Evolutionary conservation across 2,329 filamentous ascomycete genomes (phyloP), one percentile per base, ranked within the genome.

Genomic region (Hawksworthiomyces lignivorus): DNA sequence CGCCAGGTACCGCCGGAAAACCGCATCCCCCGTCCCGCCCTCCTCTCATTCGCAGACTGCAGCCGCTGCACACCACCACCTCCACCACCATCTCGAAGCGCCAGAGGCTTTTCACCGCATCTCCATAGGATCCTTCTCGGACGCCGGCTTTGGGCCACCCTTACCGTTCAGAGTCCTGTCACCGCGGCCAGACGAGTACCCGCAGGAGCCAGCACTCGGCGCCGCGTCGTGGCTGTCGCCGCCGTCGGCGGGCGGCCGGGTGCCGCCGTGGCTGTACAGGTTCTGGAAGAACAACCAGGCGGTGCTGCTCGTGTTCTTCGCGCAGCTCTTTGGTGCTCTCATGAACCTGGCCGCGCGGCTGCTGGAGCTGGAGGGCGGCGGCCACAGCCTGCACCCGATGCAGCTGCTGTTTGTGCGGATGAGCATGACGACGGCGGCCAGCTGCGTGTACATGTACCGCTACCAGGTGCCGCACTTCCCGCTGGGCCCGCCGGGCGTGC

Each of bases 271-370:
- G n/a, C 48, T 56, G 45, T 15, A 22, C 39, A 49, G 18, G 18
- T 63, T 77, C 49, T 87, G 82, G 82, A 49, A 62, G 5, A 64
- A 68, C 41, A 88, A 92, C 54, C 81, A 82, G 50, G 84, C 85
- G 2, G 72, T 89, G 17, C 67, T 83, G 18, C 68, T 88, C 33
- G 85, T 95, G 32, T 67, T 88, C 15, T 47, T 82, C 3, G 75
- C 87, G 0, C 87, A 94, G 60, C 66, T 92, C 27, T 95, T 95
- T 52, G 87, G 82, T 2, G 80, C 83, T 0, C 62, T 85, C 39
- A 95, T 95, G 89, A 94, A 92, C 58, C 76, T 94, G 9, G 79
- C 80, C 30, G 85, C 87, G 1, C 73, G 87, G 17, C 60, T 90
- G 10, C 67, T 95, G 29, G 86, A 94, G 57, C 69, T 83, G 15